Conservation (phyloP, 2,329 filamentous ascomycete genomes). For the Harringtonia lauricola region DNA sequence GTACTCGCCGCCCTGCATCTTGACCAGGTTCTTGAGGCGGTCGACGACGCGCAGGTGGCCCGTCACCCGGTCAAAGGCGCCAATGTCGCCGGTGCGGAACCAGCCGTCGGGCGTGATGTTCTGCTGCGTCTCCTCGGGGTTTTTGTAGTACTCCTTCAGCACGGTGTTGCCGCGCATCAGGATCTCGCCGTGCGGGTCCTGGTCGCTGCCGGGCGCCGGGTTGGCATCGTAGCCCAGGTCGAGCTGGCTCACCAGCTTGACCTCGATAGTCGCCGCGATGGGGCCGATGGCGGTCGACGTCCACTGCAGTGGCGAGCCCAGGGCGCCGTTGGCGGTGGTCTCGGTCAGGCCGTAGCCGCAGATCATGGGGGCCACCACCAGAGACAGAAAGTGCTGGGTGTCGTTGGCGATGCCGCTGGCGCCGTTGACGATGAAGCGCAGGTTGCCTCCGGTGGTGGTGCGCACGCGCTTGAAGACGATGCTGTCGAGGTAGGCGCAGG, state of each 20-base stretch:
- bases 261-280: conserved; percentile 64
- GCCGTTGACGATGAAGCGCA: conserved; percentile 89
- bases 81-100: conserved; percentile 97
- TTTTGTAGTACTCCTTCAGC: conserved; percentile 68
- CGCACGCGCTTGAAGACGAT: conserved; percentile 89
- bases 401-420: conserved; percentile 82
- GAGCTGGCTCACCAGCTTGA: conserved; percentile 84
- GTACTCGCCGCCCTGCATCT: conserved; percentile 91
- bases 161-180: conserved; percentile 73
- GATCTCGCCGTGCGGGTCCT: conserved; percentile 82
- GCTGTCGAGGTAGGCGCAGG: conserved; percentile 51
- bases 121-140: conserved; percentile 74
- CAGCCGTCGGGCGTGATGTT: conserved; percentile 75
- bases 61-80: conserved; percentile 62
- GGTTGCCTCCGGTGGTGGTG: conserved; percentile 74
- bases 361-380: conserved; percentile 91
- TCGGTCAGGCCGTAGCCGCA: conserved; percentile 91
- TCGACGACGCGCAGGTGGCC: conserved; percentile 85
- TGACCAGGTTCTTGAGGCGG: conserved; percentile 96
- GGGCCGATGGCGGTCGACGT: conserved; percentile 68
- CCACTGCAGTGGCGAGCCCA: conserved; percentile 79
- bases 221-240: conserved; percentile 78
- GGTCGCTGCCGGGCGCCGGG: conserved; percentile 59
- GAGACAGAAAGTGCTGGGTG: conserved; percentile 81
- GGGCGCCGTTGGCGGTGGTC: conserved; percentile 72